Base-by-base conservation (phyloP, 768 basidiomycete species). In the Lactifluus volemus region DNA sequence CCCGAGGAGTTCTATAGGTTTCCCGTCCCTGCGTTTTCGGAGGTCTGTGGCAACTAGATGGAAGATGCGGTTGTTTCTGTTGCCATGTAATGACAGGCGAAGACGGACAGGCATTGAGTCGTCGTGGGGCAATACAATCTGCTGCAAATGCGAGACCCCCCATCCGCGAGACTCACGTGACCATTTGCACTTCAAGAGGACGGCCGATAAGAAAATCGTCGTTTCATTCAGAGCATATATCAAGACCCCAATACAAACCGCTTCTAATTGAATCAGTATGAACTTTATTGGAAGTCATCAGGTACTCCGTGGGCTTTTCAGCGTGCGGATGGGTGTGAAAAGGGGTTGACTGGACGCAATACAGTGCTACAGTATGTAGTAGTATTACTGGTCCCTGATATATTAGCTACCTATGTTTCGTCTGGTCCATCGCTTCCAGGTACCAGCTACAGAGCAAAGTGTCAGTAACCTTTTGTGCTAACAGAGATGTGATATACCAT, bases 1-100 rank as follows among this genome's bases (percentile, higher is more conserved):
- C 36, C 93, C 96, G 51, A 98, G 76, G 42, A 85, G 80, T 73
- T 98, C 96, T 67, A 89, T 81, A 12, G 96, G 96, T 70, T 84
- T 85, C 44, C 86, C 92, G 69, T 98, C 82, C 29, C 94, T 84
- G 48, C 85, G 78, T 57, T 81, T 79, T 49, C 81, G 77, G 55
- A 83, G 79, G 72, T 90, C 81, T 49, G 88, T 83, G 58, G 91
- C 95, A 64, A 97, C 93, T 64, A 98, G 74, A 68, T 92, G 89
- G 71, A 91, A 89, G 58, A 88, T 79, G 45, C 86, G 85, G 70
- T 79, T 80, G 73, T 93, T 84, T 67, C 82, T 80, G 58, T 72
- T 76, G 69, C 90, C 93, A 66, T 92, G 89, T 69, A 95, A 78
- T 57, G 93, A 84, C 69, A 96, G 80, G 47, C 94, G 87, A 49